Conservation (phyloP, 352 stramenopile genomes). For the Globisporangium barbulae region DNA sequence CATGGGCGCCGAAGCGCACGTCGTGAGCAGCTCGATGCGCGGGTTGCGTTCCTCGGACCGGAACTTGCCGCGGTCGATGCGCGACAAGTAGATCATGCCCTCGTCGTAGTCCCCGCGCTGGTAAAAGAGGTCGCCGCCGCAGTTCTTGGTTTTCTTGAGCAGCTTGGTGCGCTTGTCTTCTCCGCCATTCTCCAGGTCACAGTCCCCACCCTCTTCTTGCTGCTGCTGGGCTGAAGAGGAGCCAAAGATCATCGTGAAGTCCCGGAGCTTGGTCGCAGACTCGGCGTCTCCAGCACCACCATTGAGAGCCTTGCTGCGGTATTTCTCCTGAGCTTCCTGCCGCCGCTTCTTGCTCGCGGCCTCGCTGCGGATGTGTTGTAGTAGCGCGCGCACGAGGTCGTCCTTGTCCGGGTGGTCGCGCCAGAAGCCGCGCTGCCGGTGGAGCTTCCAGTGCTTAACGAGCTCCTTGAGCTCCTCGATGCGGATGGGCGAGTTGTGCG, state of each 20-base stretch:
- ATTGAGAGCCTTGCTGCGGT: constrained; percentile 34
- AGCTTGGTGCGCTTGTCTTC: constrained; percentile 14
- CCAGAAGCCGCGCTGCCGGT: constrained; percentile 88
- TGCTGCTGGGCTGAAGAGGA: neutral
- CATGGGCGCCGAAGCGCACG: constrained; percentile 36
- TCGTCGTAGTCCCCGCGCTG: constrained; percentile 83
- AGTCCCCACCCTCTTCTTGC: neutral
- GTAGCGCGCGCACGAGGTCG: constrained; percentile 79
- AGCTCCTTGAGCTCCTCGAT: constrained; percentile 91
- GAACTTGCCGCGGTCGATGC: constrained; percentile 72
- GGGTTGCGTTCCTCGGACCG: constrained; percentile 51
- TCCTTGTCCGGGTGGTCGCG: constrained; percentile 89
- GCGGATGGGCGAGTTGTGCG: constrained; percentile 82
- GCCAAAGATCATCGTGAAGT: constrained; percentile 62
- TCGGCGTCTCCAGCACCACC: constrained; percentile 21
- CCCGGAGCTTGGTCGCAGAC: constrained; percentile 33
- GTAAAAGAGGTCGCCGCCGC: constrained; percentile 80
- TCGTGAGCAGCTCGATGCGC: constrained; percentile 47
- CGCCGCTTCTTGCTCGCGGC: constrained; percentile 75
- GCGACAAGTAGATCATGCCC: constrained; percentile 83
- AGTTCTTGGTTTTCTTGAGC: constrained; percentile 34
- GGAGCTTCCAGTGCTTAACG: constrained; percentile 90
- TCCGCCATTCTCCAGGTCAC: neutral
- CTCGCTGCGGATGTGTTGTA: constrained; percentile 85
- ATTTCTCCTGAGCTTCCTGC: constrained; percentile 81